Percentiles rank a stretch among this genome's conserved stretches.
Conservation (phyloP, 192 early-diverging fungal genomes). For the Diversispora epigaea region DNA sequence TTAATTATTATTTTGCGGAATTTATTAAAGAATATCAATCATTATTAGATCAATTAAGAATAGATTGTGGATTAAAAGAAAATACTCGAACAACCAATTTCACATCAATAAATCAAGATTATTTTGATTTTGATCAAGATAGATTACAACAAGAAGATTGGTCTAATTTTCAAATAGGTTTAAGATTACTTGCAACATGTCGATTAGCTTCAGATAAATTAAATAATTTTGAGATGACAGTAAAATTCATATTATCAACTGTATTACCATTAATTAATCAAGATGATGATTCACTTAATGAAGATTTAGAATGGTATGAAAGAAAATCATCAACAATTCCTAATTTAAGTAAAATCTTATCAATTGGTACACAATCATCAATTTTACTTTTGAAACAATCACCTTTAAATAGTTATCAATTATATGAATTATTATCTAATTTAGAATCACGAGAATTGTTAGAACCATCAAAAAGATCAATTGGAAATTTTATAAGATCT, state of each 20-base stretch:
- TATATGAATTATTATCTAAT: conserved; percentile 39
- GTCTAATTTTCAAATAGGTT: conserved; percentile 64
- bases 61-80: conserved; percentile 43
- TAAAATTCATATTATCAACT: conserved; percentile 33
- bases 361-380: conserved; percentile 38
- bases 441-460: conserved; percentile 33
- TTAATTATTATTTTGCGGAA: conserved; percentile 53
- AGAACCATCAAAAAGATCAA: conserved; percentile 9
- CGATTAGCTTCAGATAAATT: conserved; percentile 44
- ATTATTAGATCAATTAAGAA: conserved; percentile 43
- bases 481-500: conserved; percentile 37
- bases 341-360: conserved; percentile 3
- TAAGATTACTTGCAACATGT: conserved; percentile 59
- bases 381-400: conserved; percentile 49
- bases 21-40: conserved; percentile 47
- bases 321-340: neutral
- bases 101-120: conserved; percentile 33
- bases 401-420: conserved; percentile 53
- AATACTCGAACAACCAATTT: neutral
- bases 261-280: conserved; percentile 34
- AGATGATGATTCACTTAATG: conserved; percentile 3
- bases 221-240: conserved; percentile 43
- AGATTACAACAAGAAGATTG: conserved; percentile 56
- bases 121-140: conserved; percentile 49
- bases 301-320: conserved; percentile 18